Evolutionary conservation across 352 stramenopile genomes (phyloP).

Genomic region (Phytophthora nicotianae): DNA sequence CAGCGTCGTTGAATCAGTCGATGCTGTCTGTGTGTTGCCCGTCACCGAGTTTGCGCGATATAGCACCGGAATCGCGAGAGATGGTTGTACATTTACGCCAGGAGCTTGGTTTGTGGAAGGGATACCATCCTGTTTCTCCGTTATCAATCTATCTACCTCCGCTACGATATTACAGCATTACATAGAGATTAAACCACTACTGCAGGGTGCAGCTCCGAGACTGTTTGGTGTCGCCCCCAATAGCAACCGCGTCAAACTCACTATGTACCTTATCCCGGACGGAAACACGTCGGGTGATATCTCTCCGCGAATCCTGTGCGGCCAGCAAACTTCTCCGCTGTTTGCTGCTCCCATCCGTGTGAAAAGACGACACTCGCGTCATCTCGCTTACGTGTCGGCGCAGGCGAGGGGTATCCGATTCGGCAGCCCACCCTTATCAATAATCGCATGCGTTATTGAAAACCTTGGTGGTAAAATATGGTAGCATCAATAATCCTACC

Average conservation of each 20-base stretch:
- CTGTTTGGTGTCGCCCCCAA: constrained; percentile 3
- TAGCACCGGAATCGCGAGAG: too few species aligned
- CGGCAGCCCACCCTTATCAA: constrained; percentile 16
- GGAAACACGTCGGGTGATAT: constrained; percentile 13
- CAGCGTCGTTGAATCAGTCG: too few species aligned
- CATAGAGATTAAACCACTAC: constrained; percentile 3
- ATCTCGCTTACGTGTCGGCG: constrained; percentile 15
- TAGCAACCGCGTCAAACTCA: neutral
- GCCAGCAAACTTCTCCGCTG: constrained; percentile 11
- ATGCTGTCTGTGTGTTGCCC: too few species aligned
- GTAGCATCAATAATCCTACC: neutral
- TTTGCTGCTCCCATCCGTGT: neutral
- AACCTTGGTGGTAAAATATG: neutral
- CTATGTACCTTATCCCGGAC: constrained; percentile 12
- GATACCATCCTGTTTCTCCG: too few species aligned
- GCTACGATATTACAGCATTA: too few species aligned
- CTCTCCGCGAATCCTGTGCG: constrained; percentile 15
- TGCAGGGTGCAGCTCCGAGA: constrained; percentile 19
- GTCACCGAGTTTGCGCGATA: too few species aligned
- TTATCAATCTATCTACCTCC: too few species aligned
- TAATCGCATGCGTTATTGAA: neutral
- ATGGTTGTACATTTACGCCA: too few species aligned
- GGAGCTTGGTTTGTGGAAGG: too few species aligned
- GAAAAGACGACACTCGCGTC: constrained; percentile 22
- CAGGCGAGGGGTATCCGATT: neutral